These are phyloP conservation scores for Phlebiopsis flavidoalba DNA, from an alignment of 768 basidiomycete species.

Conservation along the genomic window DNA sequence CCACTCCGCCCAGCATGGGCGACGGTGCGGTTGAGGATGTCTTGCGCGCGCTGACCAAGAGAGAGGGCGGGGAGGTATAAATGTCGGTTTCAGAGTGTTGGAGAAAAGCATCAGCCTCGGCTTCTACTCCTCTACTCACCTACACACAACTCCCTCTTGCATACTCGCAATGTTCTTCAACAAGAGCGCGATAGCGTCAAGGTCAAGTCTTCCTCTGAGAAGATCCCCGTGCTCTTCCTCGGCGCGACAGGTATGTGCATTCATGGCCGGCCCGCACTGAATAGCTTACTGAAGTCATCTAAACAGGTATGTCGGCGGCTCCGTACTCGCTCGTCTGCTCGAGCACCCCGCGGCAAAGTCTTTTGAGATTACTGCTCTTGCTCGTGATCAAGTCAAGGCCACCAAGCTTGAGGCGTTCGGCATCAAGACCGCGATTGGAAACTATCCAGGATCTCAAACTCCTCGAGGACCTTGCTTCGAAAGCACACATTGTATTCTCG, in stretches of 20 bases:
- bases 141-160: background rate
- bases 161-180: background rate
- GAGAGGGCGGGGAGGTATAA: background rate
- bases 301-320: conserved; percentile 53
- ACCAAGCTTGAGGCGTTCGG: conserved; percentile 17
- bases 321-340: conserved; percentile 43
- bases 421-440: conserved; percentile 18
- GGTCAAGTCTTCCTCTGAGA: background rate
- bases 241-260: conserved; percentile 10
- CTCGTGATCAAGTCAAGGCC: conserved; percentile 37
- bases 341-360: conserved; percentile 35
- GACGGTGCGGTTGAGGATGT: too few species aligned
- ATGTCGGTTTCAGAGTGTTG: background rate
- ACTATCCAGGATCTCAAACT: conserved; percentile 28
- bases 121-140: background rate
- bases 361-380: conserved; percentile 41
- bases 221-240: conserved; percentile 6
- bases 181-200: too few species aligned
- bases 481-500: conserved; percentile 34
- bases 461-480: conserved; percentile 33
- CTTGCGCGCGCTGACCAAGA: background rate
- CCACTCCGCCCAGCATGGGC: too few species aligned
- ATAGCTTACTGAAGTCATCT: background rate
- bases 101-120: background rate
- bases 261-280: background rate